Evolutionary conservation across 257 asterid genomes (phyloP).

Genomic region (Fraxinus anomala): DNA sequence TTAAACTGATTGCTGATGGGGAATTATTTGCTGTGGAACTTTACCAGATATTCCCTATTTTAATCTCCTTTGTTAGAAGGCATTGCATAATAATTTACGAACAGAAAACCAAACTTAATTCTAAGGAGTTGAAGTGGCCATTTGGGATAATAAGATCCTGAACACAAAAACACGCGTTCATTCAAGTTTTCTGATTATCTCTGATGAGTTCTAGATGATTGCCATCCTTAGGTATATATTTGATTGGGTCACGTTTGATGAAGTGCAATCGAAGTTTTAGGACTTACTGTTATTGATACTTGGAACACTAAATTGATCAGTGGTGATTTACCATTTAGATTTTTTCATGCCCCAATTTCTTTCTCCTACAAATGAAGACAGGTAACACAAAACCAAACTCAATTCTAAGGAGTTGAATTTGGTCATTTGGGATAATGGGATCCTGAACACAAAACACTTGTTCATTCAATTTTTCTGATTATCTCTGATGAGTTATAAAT

Average conservation of each 20-base stretch:
- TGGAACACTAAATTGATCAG: neutral
- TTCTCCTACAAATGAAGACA: neutral
- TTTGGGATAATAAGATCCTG: neutral
- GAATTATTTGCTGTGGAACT: slow-evolving; percentile 10
- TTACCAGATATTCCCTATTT: neutral
- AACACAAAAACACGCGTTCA: no score
- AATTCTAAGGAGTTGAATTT: no score
- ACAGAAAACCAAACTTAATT: neutral
- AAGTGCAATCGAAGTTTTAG: neutral
- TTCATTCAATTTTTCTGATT: neutral
- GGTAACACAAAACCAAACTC: neutral
- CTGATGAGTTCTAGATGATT: neutral
- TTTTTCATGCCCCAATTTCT: neutral
- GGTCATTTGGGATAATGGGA: no score
- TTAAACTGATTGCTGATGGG: slow-evolving; percentile 7
- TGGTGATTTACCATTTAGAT: no score
- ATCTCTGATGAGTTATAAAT: neutral
- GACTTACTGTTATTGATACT: neutral
- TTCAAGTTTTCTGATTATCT: neutral
- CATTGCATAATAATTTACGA: slow-evolving; percentile 1
- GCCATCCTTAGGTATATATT: neutral
- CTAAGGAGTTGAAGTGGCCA: neutral
- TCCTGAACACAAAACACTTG: no score
- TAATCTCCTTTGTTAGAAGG: neutral
- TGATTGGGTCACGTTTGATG: neutral